Conservation (phyloP, 352 stramenopile species). For the Halophytophthora batemanensis region DNA sequence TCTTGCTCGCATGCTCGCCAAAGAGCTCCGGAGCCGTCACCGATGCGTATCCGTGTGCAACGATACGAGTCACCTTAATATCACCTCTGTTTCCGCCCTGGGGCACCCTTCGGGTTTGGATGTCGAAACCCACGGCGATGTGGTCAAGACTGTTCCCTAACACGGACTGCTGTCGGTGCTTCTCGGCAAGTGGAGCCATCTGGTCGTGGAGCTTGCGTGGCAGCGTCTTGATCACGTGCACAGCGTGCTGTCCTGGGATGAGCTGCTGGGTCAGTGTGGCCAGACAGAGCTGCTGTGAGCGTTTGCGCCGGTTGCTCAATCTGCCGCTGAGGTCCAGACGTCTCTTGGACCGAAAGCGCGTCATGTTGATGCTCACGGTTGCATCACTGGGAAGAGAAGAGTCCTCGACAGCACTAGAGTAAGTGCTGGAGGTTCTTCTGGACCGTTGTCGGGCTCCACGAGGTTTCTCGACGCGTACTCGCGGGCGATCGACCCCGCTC, state of each 20-base stretch:
- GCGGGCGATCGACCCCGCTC: constrained; percentile 16
- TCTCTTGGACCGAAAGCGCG: constrained; percentile 31
- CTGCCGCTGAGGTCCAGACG: constrained; percentile 29
- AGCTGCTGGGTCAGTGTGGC: constrained; percentile 40
- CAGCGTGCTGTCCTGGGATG: constrained; percentile 31
- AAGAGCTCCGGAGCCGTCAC: too few species aligned
- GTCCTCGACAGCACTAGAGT: too few species aligned
- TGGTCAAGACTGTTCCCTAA: constrained; percentile 46
- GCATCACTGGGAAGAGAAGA: constrained; percentile 14
- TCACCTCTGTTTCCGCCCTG: constrained; percentile 27
- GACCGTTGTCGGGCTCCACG: constrained; percentile 22
- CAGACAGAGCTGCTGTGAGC: constrained; percentile 36
- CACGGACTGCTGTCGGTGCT: constrained; percentile 35
- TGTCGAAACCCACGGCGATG: constrained; percentile 49
- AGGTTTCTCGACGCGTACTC: constrained; percentile 8
- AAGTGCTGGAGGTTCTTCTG: too few species aligned
- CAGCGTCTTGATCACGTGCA: constrained; percentile 64
- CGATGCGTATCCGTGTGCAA: constrained; percentile 46
- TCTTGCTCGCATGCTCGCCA: too few species aligned
- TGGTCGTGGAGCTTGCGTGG: constrained; percentile 59
- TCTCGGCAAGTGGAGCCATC: constrained; percentile 28
- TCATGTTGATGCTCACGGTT: constrained; percentile 35
- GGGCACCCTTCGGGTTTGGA: constrained; percentile 33
- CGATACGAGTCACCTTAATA: constrained; percentile 39
- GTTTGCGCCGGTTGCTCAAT: constrained; percentile 23